Percentiles rank a stretch among this genome's conserved stretches.
phyloP scores from a whole-genome alignment of 805 yeast genomes.

The Lipomyces kockii region DNA sequence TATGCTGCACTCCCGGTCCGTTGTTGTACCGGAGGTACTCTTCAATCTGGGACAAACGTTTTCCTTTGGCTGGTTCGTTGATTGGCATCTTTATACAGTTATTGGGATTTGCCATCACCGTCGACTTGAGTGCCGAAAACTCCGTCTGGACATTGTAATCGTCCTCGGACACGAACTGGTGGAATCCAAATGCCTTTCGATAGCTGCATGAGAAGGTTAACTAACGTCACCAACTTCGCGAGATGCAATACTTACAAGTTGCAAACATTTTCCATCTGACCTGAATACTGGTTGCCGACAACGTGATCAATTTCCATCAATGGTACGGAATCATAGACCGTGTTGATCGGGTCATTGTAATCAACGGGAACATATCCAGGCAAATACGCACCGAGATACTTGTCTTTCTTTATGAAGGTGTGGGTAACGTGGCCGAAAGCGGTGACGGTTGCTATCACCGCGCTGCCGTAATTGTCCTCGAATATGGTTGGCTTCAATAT shows the following conservation, averaged over 20 bases:
- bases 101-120: constrained; percentile 74
- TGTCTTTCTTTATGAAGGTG: constrained; percentile 59
- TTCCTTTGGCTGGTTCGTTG: constrained; percentile 79
- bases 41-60: constrained; percentile 74
- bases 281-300: constrained; percentile 79
- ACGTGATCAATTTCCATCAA: constrained; percentile 69
- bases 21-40: constrained; percentile 75
- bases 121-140: constrained; percentile 69
- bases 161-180: constrained; percentile 83
- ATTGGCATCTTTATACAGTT: constrained; percentile 77
- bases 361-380: constrained; percentile 52
- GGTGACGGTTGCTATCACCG: constrained; percentile 57
- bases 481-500: constrained; percentile 43
- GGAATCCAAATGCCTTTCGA: constrained; percentile 69
- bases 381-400: constrained; percentile 53
- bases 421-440: constrained; percentile 70
- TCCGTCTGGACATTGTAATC: constrained; percentile 74
- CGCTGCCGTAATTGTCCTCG: constrained; percentile 56
- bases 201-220: constrained; percentile 47
- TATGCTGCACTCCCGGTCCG: constrained; percentile 86
- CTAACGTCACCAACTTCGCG: neutral
- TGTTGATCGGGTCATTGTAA: constrained; percentile 37
- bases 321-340: constrained; percentile 47
- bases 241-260: constrained; percentile 38
- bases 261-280: constrained; percentile 63